phyloP scores from a whole-genome alignment of 2,329 filamentous ascomycete species.

The Penicillium expansum region DNA sequence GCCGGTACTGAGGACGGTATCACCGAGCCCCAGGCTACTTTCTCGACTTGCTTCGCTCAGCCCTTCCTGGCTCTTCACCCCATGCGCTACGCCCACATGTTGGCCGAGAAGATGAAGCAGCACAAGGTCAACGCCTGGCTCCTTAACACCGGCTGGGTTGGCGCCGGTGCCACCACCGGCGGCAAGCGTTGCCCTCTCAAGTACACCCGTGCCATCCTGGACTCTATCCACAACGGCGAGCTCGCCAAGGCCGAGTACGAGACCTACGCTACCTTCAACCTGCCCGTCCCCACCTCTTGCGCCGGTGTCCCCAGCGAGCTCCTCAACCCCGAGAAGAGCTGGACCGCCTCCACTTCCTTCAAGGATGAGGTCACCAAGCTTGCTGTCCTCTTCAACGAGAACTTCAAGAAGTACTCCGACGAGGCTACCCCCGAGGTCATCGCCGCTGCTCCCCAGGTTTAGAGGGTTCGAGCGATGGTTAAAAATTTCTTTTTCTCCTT shows the following conservation, averaged over 20 bases:
- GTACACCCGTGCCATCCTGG: slow-evolving; percentile 97
- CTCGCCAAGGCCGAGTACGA: slow-evolving; percentile 92
- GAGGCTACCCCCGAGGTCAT: slow-evolving; percentile 79
- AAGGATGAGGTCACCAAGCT: slow-evolving; percentile 86
- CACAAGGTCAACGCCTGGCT: slow-evolving; percentile 98
- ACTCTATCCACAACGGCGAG: slow-evolving; percentile 96
- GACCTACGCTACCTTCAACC: slow-evolving; percentile 94
- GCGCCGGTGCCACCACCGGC: slow-evolving; percentile 83
- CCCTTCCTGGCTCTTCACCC: slow-evolving; percentile 98
- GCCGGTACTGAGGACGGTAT: slow-evolving; percentile 96
- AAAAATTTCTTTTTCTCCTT: slow-evolving; percentile 25
- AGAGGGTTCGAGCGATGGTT: slow-evolving; percentile 15
- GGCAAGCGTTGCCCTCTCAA: slow-evolving; percentile 97
- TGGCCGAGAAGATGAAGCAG: slow-evolving; percentile 93
- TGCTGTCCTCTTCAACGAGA: slow-evolving; percentile 84
- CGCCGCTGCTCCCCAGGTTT: slow-evolving; percentile 47
- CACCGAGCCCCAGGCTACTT: slow-evolving; percentile 95
- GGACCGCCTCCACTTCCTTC: slow-evolving; percentile 83
- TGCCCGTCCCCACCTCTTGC: slow-evolving; percentile 90
- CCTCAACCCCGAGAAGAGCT: slow-evolving; percentile 89
- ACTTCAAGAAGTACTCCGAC: slow-evolving; percentile 93
- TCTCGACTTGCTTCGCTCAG: slow-evolving; percentile 99
- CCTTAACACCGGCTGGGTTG: slow-evolving; percentile 97
- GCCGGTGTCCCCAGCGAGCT: slow-evolving; percentile 85
- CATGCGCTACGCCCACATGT: slow-evolving; percentile 98